Base-by-base conservation (phyloP, 495 filamentous ascomycete species). In the Thozetella sp. region DNA sequence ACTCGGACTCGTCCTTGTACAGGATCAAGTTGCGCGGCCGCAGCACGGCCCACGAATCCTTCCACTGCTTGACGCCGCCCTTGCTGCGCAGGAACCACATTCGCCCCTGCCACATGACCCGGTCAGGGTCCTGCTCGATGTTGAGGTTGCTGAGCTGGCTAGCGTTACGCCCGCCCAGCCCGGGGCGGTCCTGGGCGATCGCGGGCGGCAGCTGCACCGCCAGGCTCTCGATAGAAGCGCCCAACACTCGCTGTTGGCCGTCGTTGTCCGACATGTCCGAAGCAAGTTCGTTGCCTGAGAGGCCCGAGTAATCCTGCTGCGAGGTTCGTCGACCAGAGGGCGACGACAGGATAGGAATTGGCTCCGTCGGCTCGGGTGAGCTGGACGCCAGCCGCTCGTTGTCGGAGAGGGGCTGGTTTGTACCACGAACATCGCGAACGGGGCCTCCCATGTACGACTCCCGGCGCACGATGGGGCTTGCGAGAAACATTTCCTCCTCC, bases 1-100 rank as follows among this genome's bases (percentile, higher is more conserved):
- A 97, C 76, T 99, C 95, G 72, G 86, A 72, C 26, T 96, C 93
- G 65, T 93, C 88, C 74, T 97, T 98, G 78, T 99, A 98, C 22
- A 98, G 86, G 6, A 92, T 90, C 51, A 98, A 74, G 55, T 91
- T 91, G 59, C 90, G 89, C 0, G 93, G 88, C 30, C 93, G 90
- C n/a, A 98, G 76, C 0, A 99, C 95, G 0, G 89, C 88, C 95
- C 95, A 99, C 27, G 91, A 80, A 61, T 91, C 89, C 79, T 96
- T 97, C 95, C 95, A 99, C 66, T 95, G 91, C 30, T 89, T 87
- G 40, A 99, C 88, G 4, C 91, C 91, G n/a, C 90, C 82, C 64
- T 93, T 93, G 60, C 88, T 90, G 60, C 91, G 92, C 24, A 97
- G 83, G 60, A 91, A 88, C 71, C 92, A 90, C 40, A 97, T 85